Evolutionary conservation across 148 eudicot genomes (phyloP), one percentile per base, ranked within the genome.

Genomic region (Rhododendron molle): DNA sequence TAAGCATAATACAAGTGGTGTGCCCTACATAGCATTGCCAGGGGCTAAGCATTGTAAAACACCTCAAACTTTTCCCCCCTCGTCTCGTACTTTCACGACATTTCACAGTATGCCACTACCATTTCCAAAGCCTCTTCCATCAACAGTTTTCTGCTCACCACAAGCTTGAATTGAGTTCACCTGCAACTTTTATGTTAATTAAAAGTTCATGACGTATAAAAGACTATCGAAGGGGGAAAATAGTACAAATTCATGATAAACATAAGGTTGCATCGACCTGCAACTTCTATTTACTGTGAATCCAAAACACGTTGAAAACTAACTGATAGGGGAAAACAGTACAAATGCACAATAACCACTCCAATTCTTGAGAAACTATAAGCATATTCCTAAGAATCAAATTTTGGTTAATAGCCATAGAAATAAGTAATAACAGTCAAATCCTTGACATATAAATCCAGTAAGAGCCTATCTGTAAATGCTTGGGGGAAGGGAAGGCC

Each of bases 81-180:
- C 86, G 87, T 93, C 99, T 18, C 94, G 90, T 82, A 86, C 82
- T 92, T 94, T 95, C 32, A n/a, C n/a, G n/a, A n/a, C n/a, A n/a
- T n/a, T 92, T 98, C 99, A 96, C 80, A 96, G 86, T 83, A 96
- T 87, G 54, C 97, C 98, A 69, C 98, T 97, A 87, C 96, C 97
- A 32, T 77, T 86, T 81, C 97, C 90, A 60, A 49, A 87, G 67
- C 98, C 95, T 38, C 86, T 85, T 18, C 96, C 99, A 88, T 91
- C 92, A 83, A 89, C 89, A 83, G 95, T 94, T 90, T 91, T 95
- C 89, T 96, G 99, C 78, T 97, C 99, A 77, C 97, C 98, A 88
- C 98, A 96, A 83, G 96, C 92, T 86, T 94, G 98, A 89, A 95
- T 92, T 88, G 98, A 96, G 82, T 93, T 94, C 81, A 96, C 99